A percentile compares a stretch with the other conserved stretches of the same genome.
Conservation (phyloP, 768 basidiomycete genomes). For the Boletus fagicola region DNA sequence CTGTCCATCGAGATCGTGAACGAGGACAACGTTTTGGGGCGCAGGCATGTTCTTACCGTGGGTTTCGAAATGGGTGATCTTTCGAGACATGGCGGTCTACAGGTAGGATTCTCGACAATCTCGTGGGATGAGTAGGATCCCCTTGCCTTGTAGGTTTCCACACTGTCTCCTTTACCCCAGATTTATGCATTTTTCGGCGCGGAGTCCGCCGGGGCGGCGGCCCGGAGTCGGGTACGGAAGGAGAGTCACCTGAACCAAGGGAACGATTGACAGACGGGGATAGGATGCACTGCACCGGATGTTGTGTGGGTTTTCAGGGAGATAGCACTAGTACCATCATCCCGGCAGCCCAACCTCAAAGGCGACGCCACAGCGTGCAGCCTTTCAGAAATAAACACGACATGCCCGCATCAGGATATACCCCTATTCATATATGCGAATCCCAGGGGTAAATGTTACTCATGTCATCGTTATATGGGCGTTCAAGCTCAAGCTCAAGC, state of each 20-base stretch:
- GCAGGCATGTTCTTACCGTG: conserved; percentile 45
- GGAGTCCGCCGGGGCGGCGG: conserved; percentile 14
- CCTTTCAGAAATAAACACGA: too few relatives aligned
- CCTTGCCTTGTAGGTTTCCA: neutral
- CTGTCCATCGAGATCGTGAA: conserved; percentile 36
- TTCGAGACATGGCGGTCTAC: conserved; percentile 30
- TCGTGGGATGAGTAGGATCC: neutral
- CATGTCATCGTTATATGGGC: too few relatives aligned
- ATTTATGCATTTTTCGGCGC: neutral
- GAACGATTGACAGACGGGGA: neutral
- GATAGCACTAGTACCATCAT: too few relatives aligned
- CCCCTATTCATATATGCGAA: too few relatives aligned
- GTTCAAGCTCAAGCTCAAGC: too few relatives aligned
- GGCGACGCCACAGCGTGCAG: too few relatives aligned
- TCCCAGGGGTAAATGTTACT: too few relatives aligned
- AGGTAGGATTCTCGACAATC: neutral
- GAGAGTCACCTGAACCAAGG: neutral
- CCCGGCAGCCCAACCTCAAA: too few relatives aligned
- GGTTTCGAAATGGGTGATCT: conserved; percentile 55
- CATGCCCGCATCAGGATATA: neutral
- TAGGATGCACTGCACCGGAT: neutral
- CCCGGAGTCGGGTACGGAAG: neutral
- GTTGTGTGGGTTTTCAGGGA: neutral
- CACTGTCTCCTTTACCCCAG: neutral
- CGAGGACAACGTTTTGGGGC: neutral